phyloP scores from a whole-genome alignment of 176 grass and related monocot genomes.

The Aegilops sharonensis region DNA sequence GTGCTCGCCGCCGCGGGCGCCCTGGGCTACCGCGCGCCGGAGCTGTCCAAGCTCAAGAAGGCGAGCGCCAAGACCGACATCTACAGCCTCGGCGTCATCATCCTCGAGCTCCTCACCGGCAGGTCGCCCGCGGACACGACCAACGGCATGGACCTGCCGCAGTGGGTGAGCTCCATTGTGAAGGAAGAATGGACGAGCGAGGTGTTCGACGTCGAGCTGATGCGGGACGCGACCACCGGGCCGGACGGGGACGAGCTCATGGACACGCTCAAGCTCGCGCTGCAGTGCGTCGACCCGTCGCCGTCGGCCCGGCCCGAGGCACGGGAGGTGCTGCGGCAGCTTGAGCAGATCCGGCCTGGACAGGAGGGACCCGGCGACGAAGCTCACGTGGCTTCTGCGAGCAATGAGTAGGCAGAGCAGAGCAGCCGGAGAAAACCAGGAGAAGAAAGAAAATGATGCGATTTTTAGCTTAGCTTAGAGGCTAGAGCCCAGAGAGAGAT shows the following conservation, averaged over 20 bases:
- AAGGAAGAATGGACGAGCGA: constrained; percentile 93
- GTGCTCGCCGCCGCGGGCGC: constrained; percentile 58
- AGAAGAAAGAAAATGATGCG: not conserved
- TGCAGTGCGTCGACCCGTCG: constrained; percentile 74
- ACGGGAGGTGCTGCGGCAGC: constrained; percentile 60
- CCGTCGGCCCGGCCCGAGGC: constrained; percentile 57
- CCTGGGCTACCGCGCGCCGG: constrained; percentile 71
- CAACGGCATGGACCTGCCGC: constrained; percentile 77
- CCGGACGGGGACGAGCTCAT: constrained; percentile 62
- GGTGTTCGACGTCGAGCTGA: constrained; percentile 87
- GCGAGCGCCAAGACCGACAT: constrained; percentile 69
- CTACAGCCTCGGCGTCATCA: constrained; percentile 86
- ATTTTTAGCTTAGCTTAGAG: not conserved
- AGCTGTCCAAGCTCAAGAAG: constrained; percentile 90
- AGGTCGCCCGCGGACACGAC: constrained; percentile 67
- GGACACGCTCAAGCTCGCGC: constrained; percentile 78
- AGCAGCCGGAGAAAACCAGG: not conserved
- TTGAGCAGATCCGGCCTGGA: constrained; percentile 76
- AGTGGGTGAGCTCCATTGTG: constrained; percentile 82
- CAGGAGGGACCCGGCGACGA: constrained; percentile 32
- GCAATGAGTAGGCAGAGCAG: constrained; percentile 27
- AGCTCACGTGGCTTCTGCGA: constrained; percentile 35
- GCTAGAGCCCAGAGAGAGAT: not conserved
- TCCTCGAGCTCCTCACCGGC: constrained; percentile 86
- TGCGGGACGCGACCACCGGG: constrained; percentile 48